Evolutionary conservation across 2,329 filamentous ascomycete species (phyloP).

Genomic region (Tolypocladium ovalisporum): DNA sequence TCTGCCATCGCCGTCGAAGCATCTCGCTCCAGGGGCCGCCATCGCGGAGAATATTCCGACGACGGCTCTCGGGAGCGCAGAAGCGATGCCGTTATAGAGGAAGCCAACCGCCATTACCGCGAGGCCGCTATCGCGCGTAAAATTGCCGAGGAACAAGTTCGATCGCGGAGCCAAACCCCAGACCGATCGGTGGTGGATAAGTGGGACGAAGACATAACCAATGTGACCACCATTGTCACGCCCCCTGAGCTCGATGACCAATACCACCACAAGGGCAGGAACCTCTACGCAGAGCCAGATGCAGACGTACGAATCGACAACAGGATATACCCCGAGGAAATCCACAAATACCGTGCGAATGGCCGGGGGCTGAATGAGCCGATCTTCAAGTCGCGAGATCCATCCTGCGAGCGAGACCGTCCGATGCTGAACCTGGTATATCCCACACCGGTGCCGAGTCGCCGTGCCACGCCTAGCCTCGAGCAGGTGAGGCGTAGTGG

Average conservation of each 20-base stretch:
- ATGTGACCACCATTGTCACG: constrained; percentile 36
- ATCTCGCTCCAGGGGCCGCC: constrained; percentile 21
- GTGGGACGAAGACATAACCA: constrained; percentile 30
- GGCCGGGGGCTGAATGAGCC: constrained; percentile 15
- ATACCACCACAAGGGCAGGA: constrained; percentile 26
- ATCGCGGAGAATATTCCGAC: constrained; percentile 19
- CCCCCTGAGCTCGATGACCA: constrained; percentile 39
- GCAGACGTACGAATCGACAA: constrained; percentile 55
- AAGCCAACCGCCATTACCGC: constrained; percentile 48
- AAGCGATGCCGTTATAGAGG: constrained; percentile 37
- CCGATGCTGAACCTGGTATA: constrained; percentile 50
- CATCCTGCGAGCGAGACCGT: constrained; percentile 42
- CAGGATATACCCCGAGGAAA: constrained; percentile 41
- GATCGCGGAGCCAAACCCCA: constrained; percentile 39
- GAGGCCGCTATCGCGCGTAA: constrained; percentile 42
- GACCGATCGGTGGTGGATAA: constrained; percentile 44
- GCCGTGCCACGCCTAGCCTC: constrained; percentile 30
- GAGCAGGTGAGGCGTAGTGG: background rate
- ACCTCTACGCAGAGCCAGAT: constrained; percentile 45
- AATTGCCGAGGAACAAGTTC: constrained; percentile 41
- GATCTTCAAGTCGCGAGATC: constrained; percentile 35
- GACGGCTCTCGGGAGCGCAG: constrained; percentile 21
- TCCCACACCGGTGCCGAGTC: constrained; percentile 41
- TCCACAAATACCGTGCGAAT: constrained; percentile 24
- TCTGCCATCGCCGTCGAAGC: constrained; percentile 34